Conservation (phyloP, 2,329 filamentous ascomycete genomes). For the Alternaria sp. region DNA sequence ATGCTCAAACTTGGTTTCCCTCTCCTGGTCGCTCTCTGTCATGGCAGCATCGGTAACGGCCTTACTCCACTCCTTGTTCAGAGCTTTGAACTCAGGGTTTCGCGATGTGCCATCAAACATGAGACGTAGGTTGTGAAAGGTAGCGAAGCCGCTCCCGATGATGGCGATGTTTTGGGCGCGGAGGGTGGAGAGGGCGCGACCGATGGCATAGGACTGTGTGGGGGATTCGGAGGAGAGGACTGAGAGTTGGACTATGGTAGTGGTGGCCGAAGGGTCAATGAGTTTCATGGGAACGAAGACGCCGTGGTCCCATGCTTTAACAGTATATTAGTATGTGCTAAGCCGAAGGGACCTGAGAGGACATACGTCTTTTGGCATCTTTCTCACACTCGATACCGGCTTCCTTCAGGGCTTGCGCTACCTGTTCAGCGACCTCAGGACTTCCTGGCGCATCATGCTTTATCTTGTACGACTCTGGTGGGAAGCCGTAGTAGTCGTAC, state of each 20-base stretch:
- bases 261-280: conserved; percentile 60
- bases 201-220: conserved; percentile 61
- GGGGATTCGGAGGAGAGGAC: conserved; percentile 64
- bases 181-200: conserved; percentile 61
- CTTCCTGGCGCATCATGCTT: conserved; percentile 66
- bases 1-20: conserved; percentile 53
- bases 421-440: conserved; percentile 61
- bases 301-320: conserved; percentile 66
- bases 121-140: conserved; percentile 63
- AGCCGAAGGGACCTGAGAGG: not conserved
- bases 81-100: conserved; percentile 41
- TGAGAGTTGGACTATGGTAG: conserved; percentile 67
- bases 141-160: conserved; percentile 68
- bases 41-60: conserved; percentile 56
- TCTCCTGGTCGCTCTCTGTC: conserved; percentile 45
- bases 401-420: conserved; percentile 57
- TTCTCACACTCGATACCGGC: conserved; percentile 55
- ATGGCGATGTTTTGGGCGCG: conserved; percentile 65
- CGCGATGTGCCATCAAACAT: conserved; percentile 53
- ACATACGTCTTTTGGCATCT: conserved; percentile 46
- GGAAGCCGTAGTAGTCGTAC: conserved; percentile 70
- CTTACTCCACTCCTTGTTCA: conserved; percentile 57
- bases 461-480: conserved; percentile 63
- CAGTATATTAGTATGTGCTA: not conserved
- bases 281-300: conserved; percentile 68